These are phyloP conservation scores for Penicillium nordicum DNA, from an alignment of 2,329 filamentous ascomycete genomes.

Conservation along the genomic window DNA sequence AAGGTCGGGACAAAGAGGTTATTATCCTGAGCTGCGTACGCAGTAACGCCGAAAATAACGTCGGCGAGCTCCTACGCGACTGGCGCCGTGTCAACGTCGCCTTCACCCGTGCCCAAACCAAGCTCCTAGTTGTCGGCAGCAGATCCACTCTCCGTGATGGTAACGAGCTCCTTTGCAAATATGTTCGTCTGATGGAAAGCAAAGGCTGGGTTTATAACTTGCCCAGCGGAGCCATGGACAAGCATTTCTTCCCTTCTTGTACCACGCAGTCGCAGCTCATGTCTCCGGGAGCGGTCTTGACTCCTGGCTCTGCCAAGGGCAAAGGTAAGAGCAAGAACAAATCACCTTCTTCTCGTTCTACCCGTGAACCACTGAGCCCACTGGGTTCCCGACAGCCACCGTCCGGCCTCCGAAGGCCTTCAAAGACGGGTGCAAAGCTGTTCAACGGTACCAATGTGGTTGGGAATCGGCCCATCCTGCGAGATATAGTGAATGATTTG, in stretches of 20 bases:
- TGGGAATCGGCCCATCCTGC: constrained; percentile 65
- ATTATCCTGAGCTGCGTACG: constrained; percentile 84
- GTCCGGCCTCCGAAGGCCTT: constrained; percentile 50
- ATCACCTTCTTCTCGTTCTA: constrained; percentile 8
- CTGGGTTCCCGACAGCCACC: constrained; percentile 26
- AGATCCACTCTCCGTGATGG: constrained; percentile 65
- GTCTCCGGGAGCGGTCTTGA: constrained; percentile 14
- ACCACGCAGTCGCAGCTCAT: constrained; percentile 22
- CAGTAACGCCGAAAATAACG: constrained; percentile 73
- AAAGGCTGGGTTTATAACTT: constrained; percentile 79
- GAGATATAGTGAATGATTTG: constrained; percentile 72
- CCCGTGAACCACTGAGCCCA: constrained; percentile 32
- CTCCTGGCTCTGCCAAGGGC: constrained; percentile 3
- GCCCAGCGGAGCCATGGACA: constrained; percentile 59
- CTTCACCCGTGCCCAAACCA: constrained; percentile 87
- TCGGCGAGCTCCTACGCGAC: constrained; percentile 89
- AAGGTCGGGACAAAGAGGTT: constrained; percentile 92
- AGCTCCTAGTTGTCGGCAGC: constrained; percentile 84
- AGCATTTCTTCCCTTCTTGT: constrained; percentile 62
- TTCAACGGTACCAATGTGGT: constrained; percentile 53
- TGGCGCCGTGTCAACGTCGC: constrained; percentile 95
- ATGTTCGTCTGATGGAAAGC: constrained; percentile 73
- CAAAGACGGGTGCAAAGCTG: constrained; percentile 58
- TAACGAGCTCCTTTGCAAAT: constrained; percentile 71
- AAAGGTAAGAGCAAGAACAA: constrained; percentile 10